Base-by-base conservation (phyloP, 2,329 filamentous ascomycete species). In the Penicillium sp. region DNA sequence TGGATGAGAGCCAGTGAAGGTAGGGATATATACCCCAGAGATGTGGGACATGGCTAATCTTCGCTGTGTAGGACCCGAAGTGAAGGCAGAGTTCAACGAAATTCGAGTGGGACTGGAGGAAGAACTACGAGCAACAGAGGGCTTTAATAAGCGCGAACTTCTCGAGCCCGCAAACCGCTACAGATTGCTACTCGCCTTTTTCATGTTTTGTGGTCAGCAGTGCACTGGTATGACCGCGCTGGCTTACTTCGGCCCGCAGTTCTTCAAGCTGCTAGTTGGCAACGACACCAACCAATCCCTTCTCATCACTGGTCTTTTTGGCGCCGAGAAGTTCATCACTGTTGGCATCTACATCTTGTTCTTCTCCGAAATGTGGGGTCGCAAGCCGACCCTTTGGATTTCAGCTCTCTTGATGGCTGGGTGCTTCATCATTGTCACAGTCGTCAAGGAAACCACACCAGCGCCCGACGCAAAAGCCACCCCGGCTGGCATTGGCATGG, bases 221-320 rank as follows among this genome's bases (percentile, higher is more conserved):
- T 64, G 77, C 21, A 77, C 74, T 1, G 75, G 76, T 41, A 77
- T 75, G 53, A 77, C 74, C 0, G 72, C 73, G 0, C 61, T 78
- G 12, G 76, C 62, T 1, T 65, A 65, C 53, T 78, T 74, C 57
- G 74, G 74, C 1, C 75, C 75, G 0, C 75, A 78, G 53, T 73
- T 78, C 45, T 78, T 79, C 64, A 67, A 69, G 31, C 66, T 73
- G 4, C 34, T 60, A 4, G 73, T 78, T 21, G 75, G 75, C 3
- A 71, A 73, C 6, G 72, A 74, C 15, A 61, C 69, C 28, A 56
- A 61, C 24, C 57, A 61, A 15, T 69, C 72, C n/a, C 67, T 77
- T 17, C 65, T 78, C 6, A 68, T 78, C 63, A 49, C 62, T 2
- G 75, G 75, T 4, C 74, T 78, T 54, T 78, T 78, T 37, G 75